Evolutionary conservation across 1,284 basidiomycete species (phyloP).

Genomic region (Sporisorium scitamineum): DNA sequence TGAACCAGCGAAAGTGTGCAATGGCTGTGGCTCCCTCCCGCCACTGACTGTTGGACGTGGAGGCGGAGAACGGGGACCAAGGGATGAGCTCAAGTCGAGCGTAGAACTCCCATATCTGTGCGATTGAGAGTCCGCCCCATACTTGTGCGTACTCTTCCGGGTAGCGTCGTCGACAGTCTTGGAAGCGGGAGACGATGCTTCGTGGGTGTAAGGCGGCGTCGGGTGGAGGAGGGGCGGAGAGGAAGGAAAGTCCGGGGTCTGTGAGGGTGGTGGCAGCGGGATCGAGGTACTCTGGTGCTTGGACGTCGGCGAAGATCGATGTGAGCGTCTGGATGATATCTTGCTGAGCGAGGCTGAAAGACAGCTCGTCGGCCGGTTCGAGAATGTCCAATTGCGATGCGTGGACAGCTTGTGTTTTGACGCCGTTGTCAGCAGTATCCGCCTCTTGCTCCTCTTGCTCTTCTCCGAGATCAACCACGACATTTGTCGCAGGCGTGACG

Average conservation of each 20-base stretch:
- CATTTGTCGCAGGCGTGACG: constrained; percentile 11
- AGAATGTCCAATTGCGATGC: constrained; percentile 10
- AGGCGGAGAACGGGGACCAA: constrained; percentile 42
- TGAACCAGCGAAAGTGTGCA: constrained; percentile 25
- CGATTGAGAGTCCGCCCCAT: constrained; percentile 65
- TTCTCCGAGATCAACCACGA: constrained; percentile 28
- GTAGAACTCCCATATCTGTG: constrained; percentile 64
- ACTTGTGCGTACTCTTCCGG: constrained; percentile 58
- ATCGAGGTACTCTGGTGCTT: constrained; percentile 60
- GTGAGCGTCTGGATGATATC: constrained; percentile 14
- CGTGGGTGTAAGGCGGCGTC: constrained; percentile 39
- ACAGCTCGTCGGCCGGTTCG: constrained; percentile 28
- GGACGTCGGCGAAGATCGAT: constrained; percentile 48
- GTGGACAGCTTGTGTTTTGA: background rate
- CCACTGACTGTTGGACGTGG: constrained; percentile 11
- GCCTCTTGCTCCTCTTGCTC: constrained; percentile 3
- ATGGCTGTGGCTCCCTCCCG: constrained; percentile 7
- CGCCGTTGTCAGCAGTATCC: background rate
- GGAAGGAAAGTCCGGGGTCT: background rate
- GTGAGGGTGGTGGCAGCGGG: constrained; percentile 18
- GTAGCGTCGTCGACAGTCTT: constrained; percentile 53
- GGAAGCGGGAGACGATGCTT: constrained; percentile 57
- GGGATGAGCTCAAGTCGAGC: constrained; percentile 51
- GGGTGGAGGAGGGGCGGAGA: background rate
- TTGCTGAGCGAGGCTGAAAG: constrained; percentile 33